A percentile compares a stretch with the other conserved stretches of the same genome.
These are phyloP conservation scores for Talaromyces amestolkiae DNA, from an alignment of 2,329 filamentous ascomycete genomes.

Conservation along the genomic window DNA sequence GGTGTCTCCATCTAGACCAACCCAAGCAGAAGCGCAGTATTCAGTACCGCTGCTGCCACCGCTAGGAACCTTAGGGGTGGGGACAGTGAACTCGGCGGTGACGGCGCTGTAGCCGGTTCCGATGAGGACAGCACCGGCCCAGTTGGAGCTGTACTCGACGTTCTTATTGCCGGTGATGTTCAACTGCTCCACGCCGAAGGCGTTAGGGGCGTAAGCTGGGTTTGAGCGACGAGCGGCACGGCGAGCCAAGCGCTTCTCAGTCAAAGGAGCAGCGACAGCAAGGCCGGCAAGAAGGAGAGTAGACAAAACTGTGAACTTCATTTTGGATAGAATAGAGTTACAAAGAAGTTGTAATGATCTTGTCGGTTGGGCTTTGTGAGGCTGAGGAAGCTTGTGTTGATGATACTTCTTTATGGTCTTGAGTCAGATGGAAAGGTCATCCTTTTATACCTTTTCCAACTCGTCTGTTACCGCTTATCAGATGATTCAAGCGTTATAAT, in stretches of 20 bases:
- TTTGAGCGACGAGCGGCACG: constrained; percentile 17
- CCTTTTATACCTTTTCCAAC: constrained; percentile 7
- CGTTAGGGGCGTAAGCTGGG: constrained; percentile 1
- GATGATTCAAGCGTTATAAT: neutral
- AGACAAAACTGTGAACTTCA: constrained; percentile 11
- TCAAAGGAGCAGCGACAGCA: constrained; percentile 10
- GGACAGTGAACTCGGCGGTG: constrained; percentile 51
- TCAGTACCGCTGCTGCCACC: constrained; percentile 39
- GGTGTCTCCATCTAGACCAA: constrained; percentile 61
- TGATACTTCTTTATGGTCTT: neutral
- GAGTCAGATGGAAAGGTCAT: neutral
- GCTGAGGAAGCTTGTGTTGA: neutral
- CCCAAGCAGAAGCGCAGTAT: constrained; percentile 52
- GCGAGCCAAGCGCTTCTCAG: constrained; percentile 18
- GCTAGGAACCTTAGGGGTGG: constrained; percentile 45
- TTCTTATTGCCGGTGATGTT: constrained; percentile 12
- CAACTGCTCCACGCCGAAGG: constrained; percentile 9
- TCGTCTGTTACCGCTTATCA: too few species aligned
- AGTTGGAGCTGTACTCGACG: constrained; percentile 53
- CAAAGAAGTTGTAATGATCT: neutral
- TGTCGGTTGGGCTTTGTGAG: neutral
- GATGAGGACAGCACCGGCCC: constrained; percentile 58
- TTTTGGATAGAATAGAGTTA: neutral
- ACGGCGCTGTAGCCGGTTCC: constrained; percentile 49
- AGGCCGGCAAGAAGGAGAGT: constrained; percentile 15